Evolutionary conservation across 805 yeast species (phyloP), one percentile per base, ranked within the genome.

Genomic region (Kazachstania viticola): DNA sequence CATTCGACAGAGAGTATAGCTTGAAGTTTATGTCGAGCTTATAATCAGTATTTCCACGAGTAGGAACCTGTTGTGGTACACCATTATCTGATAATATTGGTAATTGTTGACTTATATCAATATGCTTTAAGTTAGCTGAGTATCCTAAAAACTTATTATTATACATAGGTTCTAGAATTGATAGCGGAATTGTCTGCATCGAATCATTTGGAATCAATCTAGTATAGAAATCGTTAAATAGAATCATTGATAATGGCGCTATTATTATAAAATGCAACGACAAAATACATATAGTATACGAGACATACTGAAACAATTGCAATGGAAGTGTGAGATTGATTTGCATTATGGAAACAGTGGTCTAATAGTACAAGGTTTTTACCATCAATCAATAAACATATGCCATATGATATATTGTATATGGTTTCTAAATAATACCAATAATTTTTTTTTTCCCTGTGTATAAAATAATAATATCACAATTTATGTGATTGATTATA

Each of bases 201-300:
- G 58, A 45, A 27, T 53, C 58, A 13, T 44, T 17, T 16, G 56
- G 52, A 17, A 51, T 32, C 19, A 54, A 36, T 14, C 49, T 36
- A 6, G 30, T 31, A 28, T 47, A 50, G 22, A 51, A 45, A 30
- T 54, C 57, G 35, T 50, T 42, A 30, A 51, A 54, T 21, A 51
- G 32, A 8, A 53, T 28, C 6, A 36, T 36, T 2, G 60, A 40
- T 8, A 54, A 32, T 4, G 60, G 60, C 17, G 46, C 36, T 12
- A 54, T 40, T 5, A 54, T 24, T 16, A 46, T 12, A 3, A 53
- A 3, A 27, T 53, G 46, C 14, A 51, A 39, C 5, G 43, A 14
- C 9, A 48, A 32, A 7, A 46, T 21, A 3, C 41, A 15, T 3
- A 40, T 17, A 3, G 39, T 14, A 22, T 53, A 51, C 1, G 43